phyloP scores from a whole-genome alignment of 768 basidiomycete species.

The Sistotremastrum suecicum region DNA sequence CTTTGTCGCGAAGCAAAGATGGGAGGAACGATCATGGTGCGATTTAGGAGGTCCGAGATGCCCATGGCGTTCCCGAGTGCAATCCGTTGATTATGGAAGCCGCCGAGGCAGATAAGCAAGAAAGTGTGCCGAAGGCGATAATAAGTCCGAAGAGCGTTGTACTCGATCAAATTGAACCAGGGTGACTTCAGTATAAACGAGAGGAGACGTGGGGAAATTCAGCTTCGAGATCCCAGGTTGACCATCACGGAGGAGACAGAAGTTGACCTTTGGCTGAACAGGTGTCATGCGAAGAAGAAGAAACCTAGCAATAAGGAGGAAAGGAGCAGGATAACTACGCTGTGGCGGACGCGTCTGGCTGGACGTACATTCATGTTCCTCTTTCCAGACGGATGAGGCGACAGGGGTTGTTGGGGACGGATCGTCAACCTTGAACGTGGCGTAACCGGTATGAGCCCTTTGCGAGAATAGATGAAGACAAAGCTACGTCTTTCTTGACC shows the following conservation, averaged over 20 bases:
- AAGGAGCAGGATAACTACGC: slow-evolving; percentile 27
- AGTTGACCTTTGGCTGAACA: slow-evolving; percentile 49
- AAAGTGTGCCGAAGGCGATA: slow-evolving; percentile 26
- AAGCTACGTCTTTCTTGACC: slow-evolving; percentile 13
- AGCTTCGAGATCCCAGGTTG: background rate
- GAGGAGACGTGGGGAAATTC: slow-evolving; percentile 15
- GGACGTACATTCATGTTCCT: background rate
- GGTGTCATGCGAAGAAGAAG: slow-evolving; percentile 49
- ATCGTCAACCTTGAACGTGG: slow-evolving; percentile 26
- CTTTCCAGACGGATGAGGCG: slow-evolving; percentile 5
- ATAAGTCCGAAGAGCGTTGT: slow-evolving; percentile 4
- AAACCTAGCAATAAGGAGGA: slow-evolving; percentile 33
- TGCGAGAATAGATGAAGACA: slow-evolving; percentile 53
- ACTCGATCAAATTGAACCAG: slow-evolving; percentile 2
- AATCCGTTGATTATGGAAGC: slow-evolving; percentile 79
- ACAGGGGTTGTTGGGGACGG: slow-evolving; percentile 7
- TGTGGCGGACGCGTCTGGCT: background rate
- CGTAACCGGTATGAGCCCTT: slow-evolving; percentile 47
- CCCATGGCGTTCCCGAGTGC: slow-evolving; percentile 73
- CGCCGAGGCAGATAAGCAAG: slow-evolving; percentile 74
- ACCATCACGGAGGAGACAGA: slow-evolving; percentile 2
- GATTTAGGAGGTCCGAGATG: slow-evolving; percentile 54
- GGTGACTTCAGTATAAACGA: slow-evolving; percentile 13
- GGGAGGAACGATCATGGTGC: slow-evolving; percentile 70
- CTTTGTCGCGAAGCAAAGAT: slow-evolving; percentile 43